phyloP scores from a whole-genome alignment of 305 asterid genomes.

The Stenogyne calaminthoides region DNA sequence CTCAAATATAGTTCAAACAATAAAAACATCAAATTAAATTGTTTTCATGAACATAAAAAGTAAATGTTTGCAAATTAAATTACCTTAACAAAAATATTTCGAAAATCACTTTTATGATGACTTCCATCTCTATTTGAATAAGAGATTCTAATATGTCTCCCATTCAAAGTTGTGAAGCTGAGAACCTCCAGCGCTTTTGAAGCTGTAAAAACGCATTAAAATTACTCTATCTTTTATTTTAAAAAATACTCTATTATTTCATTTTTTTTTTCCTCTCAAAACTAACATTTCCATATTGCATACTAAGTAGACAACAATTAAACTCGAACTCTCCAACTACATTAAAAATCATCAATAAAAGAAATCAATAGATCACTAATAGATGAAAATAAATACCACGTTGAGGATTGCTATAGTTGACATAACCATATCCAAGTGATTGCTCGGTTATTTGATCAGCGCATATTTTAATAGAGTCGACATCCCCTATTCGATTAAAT shows the following conservation, averaged over 20 bases:
- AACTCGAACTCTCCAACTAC: neutral
- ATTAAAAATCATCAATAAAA: neutral
- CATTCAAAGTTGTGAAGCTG: constrained; percentile 76
- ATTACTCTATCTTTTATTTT: no score
- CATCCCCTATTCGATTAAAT: constrained; percentile 54
- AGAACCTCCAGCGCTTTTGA: constrained; percentile 65
- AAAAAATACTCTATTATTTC: no score
- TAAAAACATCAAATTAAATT: neutral
- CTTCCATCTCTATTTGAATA: constrained; percentile 71
- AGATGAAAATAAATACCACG: constrained; percentile 54
- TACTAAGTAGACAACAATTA: no score
- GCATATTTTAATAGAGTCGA: constrained; percentile 69
- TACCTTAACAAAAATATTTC: constrained; percentile 94
- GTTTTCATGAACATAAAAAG: neutral
- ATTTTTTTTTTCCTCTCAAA: no score
- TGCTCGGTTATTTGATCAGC: constrained; percentile 42
- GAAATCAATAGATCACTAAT: neutral
- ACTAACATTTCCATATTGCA: no score
- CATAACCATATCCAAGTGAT: no score
- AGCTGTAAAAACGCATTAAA: constrained; percentile 52
- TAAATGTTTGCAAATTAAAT: neutral
- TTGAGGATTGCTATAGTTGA: constrained; percentile 67
- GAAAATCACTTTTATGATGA: constrained; percentile 69
- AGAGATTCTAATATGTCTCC: constrained; percentile 68
- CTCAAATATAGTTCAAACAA: no score